Conservation (phyloP, 768 basidiomycete genomes). For the Kwoniella dejecticola region DNA sequence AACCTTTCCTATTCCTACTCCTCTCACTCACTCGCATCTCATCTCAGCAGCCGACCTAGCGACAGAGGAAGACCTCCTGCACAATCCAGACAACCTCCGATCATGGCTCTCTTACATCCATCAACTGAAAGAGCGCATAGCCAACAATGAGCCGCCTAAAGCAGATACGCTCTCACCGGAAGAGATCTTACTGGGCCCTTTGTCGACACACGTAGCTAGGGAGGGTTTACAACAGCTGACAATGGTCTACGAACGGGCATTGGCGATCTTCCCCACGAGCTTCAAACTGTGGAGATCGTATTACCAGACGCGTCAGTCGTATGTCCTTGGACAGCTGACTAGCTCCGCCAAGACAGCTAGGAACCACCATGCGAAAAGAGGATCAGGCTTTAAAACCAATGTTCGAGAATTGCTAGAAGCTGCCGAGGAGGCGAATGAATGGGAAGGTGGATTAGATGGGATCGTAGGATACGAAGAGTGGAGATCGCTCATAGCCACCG, state of each 20-base stretch:
- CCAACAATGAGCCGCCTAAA: slow-evolving; percentile 47
- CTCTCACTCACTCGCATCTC: slow-evolving; percentile 73
- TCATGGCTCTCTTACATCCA: slow-evolving; percentile 90
- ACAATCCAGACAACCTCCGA: slow-evolving; percentile 86
- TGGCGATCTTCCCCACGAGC: slow-evolving; percentile 79
- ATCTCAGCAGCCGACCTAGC: slow-evolving; percentile 74
- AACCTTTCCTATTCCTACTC: slow-evolving; percentile 79
- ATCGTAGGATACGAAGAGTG: slow-evolving; percentile 96
- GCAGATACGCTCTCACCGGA: slow-evolving; percentile 36
- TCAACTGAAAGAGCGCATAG: slow-evolving; percentile 69
- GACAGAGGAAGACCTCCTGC: slow-evolving; percentile 89
- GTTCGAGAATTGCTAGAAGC: slow-evolving; percentile 88
- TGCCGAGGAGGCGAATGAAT: slow-evolving; percentile 75
- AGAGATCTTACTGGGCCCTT: slow-evolving; percentile 69
- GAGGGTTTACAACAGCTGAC: slow-evolving; percentile 78
- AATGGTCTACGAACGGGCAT: slow-evolving; percentile 91
- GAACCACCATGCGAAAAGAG: slow-evolving; percentile 64
- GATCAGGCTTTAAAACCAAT: slow-evolving; percentile 86
- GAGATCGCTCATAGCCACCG: slow-evolving; percentile 80
- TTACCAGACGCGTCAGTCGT: slow-evolving; percentile 75
- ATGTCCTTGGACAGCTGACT: slow-evolving; percentile 69
- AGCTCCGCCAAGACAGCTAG: slow-evolving; percentile 59
- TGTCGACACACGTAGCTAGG: slow-evolving; percentile 72
- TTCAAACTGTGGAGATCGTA: slow-evolving; percentile 98
- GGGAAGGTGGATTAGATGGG: slow-evolving; percentile 82